These are phyloP conservation scores for Eucalyptus guilfoylei DNA, from an alignment of 345 rosid genomes.

Conservation along the genomic window DNA sequence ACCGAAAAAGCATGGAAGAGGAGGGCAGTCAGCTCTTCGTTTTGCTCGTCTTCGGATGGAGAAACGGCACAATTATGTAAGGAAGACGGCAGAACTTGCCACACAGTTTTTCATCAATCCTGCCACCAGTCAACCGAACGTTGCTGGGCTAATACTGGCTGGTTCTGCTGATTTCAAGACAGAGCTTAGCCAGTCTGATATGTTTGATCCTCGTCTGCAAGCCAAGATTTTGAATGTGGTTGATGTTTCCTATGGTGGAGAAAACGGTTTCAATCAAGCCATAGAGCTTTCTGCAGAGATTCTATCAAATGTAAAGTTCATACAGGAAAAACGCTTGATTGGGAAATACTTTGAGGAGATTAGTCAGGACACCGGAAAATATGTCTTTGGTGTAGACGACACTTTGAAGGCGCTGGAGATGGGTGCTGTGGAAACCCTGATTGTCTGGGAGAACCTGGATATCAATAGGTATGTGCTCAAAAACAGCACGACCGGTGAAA, in stretches of 20 bases:
- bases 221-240: constrained; percentile 86
- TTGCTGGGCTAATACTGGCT: constrained; percentile 82
- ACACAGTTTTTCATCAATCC: constrained; percentile 86
- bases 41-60: constrained; percentile 96
- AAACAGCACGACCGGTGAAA: constrained; percentile 50
- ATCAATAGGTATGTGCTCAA: constrained; percentile 56
- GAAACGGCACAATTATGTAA: constrained; percentile 84
- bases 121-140: constrained; percentile 91
- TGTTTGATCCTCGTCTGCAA: constrained; percentile 96
- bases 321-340: constrained; percentile 83
- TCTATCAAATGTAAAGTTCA: constrained; percentile 81
- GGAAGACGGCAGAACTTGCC: constrained; percentile 95
- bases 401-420: constrained; percentile 73
- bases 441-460: constrained; percentile 91
- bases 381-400: constrained; percentile 83
- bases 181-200: constrained; percentile 85
- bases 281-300: constrained; percentile 87
- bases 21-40: constrained; percentile 95
- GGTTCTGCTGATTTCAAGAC: constrained; percentile 96
- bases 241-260: constrained; percentile 94
- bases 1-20: constrained; percentile 94
- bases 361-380: constrained; percentile 87
- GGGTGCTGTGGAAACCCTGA: constrained; percentile 92
- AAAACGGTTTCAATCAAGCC: constrained; percentile 89
- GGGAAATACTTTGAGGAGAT: constrained; percentile 95